Conservation (phyloP, 2,329 filamentous ascomycete genomes). For the Penicillium sp. region DNA sequence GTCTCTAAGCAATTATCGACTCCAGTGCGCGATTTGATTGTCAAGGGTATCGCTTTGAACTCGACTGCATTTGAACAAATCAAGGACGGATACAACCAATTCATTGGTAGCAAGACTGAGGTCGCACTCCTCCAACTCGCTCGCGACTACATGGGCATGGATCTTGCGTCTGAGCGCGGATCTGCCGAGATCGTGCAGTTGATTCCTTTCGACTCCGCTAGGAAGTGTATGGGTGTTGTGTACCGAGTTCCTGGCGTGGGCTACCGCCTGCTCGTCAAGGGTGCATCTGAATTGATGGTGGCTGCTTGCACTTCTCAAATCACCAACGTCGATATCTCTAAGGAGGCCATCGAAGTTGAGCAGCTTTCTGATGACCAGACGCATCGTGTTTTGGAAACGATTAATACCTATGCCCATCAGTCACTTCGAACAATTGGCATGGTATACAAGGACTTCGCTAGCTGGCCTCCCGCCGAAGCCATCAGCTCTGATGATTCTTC, state of each 20-base stretch:
- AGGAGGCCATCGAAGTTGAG: constrained; percentile 24
- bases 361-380: constrained; percentile 29
- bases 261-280: constrained; percentile 51
- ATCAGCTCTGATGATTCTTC: constrained; percentile 59
- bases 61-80: constrained; percentile 78
- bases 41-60: constrained; percentile 48
- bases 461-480: constrained; percentile 64
- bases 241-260: constrained; percentile 40
- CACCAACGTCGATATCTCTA: constrained; percentile 31
- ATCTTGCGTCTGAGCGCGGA: constrained; percentile 63
- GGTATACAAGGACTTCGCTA: constrained; percentile 70
- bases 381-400: constrained; percentile 32
- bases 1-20: constrained; percentile 34
- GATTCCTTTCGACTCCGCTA: constrained; percentile 73
- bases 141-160: constrained; percentile 66
- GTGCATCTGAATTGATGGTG: constrained; percentile 51
- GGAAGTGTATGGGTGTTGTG: constrained; percentile 64
- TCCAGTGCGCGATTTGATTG: constrained; percentile 37
- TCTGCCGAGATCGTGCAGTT: constrained; percentile 65
- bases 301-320: constrained; percentile 36
- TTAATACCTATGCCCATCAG: constrained; percentile 48
- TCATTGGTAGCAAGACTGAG: constrained; percentile 77
- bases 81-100: constrained; percentile 64
- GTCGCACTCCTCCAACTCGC: constrained; percentile 72
- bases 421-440: constrained; percentile 76